Evolutionary conservation across 2,329 filamentous ascomycete species (phyloP).

Genomic region (Lomentospora prolificans): DNA sequence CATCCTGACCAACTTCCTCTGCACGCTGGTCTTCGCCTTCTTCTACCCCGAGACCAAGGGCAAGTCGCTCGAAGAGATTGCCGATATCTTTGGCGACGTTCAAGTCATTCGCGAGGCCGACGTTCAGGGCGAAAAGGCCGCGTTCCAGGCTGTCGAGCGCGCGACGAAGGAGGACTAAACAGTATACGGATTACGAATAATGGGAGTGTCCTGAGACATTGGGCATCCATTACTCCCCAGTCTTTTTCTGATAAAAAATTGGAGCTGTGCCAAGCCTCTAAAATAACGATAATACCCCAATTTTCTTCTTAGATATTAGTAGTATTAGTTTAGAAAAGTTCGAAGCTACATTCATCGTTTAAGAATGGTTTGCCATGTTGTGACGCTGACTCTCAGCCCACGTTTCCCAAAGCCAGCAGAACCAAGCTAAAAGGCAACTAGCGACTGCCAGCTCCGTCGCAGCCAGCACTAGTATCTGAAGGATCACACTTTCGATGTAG

Average conservation of each 20-base stretch:
- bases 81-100: slow-evolving; percentile 29
- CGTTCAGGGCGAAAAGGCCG: slow-evolving; percentile 15
- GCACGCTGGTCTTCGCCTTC: slow-evolving; percentile 24
- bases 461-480: too few species aligned
- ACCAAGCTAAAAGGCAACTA: too few species aligned
- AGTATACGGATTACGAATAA: too few species aligned
- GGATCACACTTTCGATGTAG: too few species aligned
- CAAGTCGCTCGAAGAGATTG: slow-evolving; percentile 30
- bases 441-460: too few species aligned
- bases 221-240: too few species aligned
- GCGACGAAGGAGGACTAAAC: background rate
- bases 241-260: too few species aligned
- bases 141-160: slow-evolving; percentile 11
- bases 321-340: background rate
- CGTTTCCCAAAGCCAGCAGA: too few species aligned
- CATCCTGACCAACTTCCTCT: slow-evolving; percentile 26
- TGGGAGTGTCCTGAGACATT: too few species aligned
- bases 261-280: background rate
- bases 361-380: too few species aligned
- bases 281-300: background rate
- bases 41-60: slow-evolving; percentile 28
- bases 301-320: background rate
- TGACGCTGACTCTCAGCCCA: too few species aligned
- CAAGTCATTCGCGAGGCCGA: slow-evolving; percentile 17
- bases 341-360: too few species aligned